These are phyloP conservation scores for Lactarius tabidus DNA, from an alignment of 768 basidiomycete species.

Conservation along the genomic window DNA sequence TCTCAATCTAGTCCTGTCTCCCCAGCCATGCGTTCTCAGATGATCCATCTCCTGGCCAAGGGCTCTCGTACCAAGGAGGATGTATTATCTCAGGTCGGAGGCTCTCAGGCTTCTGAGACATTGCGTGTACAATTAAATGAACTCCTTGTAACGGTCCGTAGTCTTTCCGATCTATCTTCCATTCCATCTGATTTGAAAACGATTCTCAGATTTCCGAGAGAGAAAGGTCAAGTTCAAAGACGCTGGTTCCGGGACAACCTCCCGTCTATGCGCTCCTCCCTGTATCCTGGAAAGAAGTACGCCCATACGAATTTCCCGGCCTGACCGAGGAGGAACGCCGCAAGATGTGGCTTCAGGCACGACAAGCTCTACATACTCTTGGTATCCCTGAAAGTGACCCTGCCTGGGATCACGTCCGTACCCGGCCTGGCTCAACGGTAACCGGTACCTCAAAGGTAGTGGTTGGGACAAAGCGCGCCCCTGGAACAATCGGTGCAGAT, in stretches of 20 bases:
- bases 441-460: constrained; percentile 1
- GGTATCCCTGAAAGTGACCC: constrained; percentile 58
- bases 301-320: constrained; percentile 58
- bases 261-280: constrained; percentile 50
- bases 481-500: constrained; percentile 4
- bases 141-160: constrained; percentile 48
- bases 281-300: constrained; percentile 61
- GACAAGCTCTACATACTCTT: constrained; percentile 44
- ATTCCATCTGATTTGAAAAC: background rate
- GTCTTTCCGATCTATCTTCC: background rate
- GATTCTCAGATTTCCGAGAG: constrained; percentile 21
- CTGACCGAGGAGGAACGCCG: constrained; percentile 47
- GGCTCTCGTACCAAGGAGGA: constrained; percentile 42
- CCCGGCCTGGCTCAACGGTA: constrained; percentile 6
- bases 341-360: constrained; percentile 49
- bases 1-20: constrained; percentile 14
- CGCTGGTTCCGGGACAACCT: constrained; percentile 10
- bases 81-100: constrained; percentile 44
- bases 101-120: constrained; percentile 34
- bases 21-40: constrained; percentile 35
- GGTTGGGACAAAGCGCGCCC: constrained; percentile 9
- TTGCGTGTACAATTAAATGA: constrained; percentile 43
- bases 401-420: constrained; percentile 53
- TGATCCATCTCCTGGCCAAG: constrained; percentile 54
- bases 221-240: constrained; percentile 12